phyloP scores from a whole-genome alignment of 176 grass and related monocot genomes.

The Elymus sibiricus region DNA sequence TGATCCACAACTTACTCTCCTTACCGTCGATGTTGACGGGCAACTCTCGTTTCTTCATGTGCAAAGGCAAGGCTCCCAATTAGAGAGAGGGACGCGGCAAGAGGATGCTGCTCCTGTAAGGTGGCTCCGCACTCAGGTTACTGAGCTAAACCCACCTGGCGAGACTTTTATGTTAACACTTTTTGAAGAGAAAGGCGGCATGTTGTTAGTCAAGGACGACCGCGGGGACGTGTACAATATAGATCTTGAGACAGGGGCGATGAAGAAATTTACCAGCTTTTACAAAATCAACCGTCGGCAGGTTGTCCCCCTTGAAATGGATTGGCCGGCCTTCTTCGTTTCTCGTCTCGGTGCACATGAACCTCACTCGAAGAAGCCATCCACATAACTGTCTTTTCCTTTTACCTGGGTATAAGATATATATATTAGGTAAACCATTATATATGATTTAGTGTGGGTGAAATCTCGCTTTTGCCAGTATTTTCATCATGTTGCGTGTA shows the following conservation, averaged over 20 bases:
- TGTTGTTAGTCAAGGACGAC: not conserved
- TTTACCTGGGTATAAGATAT: no score
- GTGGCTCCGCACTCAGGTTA: not conserved
- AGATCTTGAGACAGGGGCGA: not conserved
- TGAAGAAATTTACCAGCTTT: not conserved
- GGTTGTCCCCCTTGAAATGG: not conserved
- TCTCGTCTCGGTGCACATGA: not conserved
- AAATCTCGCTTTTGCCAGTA: no score
- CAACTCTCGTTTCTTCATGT: not conserved
- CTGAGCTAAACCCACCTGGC: not conserved
- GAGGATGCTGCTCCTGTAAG: not conserved
- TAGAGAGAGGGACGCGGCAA: not conserved
- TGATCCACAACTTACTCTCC: not conserved
- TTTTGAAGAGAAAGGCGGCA: not conserved
- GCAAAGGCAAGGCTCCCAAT: not conserved
- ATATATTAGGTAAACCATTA: no score
- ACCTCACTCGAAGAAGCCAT: not conserved
- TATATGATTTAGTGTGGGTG: no score
- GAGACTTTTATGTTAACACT: not conserved
- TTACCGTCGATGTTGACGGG: not conserved
- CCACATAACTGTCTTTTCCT: no score
- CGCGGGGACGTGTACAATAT: not conserved
- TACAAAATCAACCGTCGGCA: not conserved
- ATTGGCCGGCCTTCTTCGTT: not conserved
- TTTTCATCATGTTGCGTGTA: no score